These are phyloP conservation scores for Toxicodendron radicans DNA, from an alignment of 345 rosid species.

Conservation along the genomic window DNA sequence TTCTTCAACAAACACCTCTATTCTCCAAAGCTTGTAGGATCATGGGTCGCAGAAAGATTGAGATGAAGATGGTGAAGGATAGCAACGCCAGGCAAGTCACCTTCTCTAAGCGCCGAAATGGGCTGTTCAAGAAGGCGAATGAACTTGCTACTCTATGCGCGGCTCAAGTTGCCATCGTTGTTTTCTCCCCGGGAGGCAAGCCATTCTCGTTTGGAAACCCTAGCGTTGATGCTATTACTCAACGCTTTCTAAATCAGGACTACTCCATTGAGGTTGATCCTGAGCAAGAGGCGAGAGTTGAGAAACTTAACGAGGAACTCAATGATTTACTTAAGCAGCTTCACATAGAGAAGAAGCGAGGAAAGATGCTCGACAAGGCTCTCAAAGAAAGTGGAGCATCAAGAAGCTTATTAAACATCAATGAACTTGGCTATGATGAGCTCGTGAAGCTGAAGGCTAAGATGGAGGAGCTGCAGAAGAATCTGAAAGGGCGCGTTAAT, in stretches of 20 bases:
- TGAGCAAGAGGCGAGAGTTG: not conserved
- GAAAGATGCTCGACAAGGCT: conserved; percentile 27
- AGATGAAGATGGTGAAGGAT: conserved; percentile 61
- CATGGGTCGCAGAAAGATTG: conserved; percentile 68
- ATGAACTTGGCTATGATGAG: conserved; percentile 23
- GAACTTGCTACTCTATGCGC: conserved; percentile 60
- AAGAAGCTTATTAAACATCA: conserved; percentile 23
- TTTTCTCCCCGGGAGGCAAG: conserved; percentile 75
- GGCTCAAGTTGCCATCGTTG: conserved; percentile 53
- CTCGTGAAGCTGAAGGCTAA: conserved; percentile 30
- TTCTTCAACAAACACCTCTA: too few species aligned
- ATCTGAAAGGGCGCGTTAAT: conserved; percentile 23
- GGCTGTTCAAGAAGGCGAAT: conserved; percentile 69
- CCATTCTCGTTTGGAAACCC: conserved; percentile 72
- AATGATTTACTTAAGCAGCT: conserved; percentile 25
- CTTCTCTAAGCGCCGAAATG: conserved; percentile 62
- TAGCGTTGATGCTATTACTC: conserved; percentile 41
- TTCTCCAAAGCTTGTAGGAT: not conserved
- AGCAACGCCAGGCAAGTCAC: conserved; percentile 63
- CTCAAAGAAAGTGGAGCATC: conserved; percentile 26
- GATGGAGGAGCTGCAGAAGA: conserved; percentile 29
- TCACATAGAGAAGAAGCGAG: conserved; percentile 38
- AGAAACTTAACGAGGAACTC: conserved; percentile 20
- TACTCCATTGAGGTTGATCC: not conserved
- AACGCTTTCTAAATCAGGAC: conserved; percentile 36